Base-by-base conservation (phyloP, 176 grass and related monocot genomes). In the Secale cereale region DNA sequence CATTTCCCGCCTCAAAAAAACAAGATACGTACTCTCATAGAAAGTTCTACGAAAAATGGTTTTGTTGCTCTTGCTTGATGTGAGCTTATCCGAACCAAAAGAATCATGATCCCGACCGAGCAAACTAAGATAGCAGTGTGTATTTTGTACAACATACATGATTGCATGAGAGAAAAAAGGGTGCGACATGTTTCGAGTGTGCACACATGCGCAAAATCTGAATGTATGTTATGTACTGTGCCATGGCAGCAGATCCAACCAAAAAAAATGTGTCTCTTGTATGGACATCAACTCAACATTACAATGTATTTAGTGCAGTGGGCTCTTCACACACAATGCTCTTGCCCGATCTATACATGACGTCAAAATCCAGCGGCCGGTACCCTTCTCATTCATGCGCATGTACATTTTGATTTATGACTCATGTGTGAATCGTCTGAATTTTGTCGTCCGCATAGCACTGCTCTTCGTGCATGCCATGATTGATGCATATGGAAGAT, bases 21-120 rank as follows among this genome's bases (percentile, higher is more conserved):
- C 52, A 36, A 66, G 46, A 85, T 73, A 67, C 9, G 13, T 41
- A 32, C 20, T 26, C 8, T 16, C 20, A 50, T 1, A 33, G 73
- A 59, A 35, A 46, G 50, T 36, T 60, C 12, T 30, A 30, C 2
- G 6, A 19, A 52, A 52, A 52, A 52, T 19, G 16, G 2, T 52
- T 52, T 19, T 7, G 16, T 19, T 52, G 48, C 16, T 52, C 48
- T 19, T 52, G 8, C 35, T 74, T 74, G 27, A 16, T 40, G n/a
- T 81, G 78, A 85, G 81, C 76, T 80, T 87, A 90, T 87, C 76
- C 68, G 61, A 17, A 74, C 1, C 33, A 59, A 60, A 33, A 37
- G 48, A 77, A 28, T 10, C 30, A 41, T 33, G 27, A 3, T 29
- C 59, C 45, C 26, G 2, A 52, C 5, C 5, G 5, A 20, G 27